A percentile compares a stretch with the other conserved stretches of the same genome.
Conservation (phyloP, 2,329 filamentous ascomycete species). For the Periconia digitata region DNA sequence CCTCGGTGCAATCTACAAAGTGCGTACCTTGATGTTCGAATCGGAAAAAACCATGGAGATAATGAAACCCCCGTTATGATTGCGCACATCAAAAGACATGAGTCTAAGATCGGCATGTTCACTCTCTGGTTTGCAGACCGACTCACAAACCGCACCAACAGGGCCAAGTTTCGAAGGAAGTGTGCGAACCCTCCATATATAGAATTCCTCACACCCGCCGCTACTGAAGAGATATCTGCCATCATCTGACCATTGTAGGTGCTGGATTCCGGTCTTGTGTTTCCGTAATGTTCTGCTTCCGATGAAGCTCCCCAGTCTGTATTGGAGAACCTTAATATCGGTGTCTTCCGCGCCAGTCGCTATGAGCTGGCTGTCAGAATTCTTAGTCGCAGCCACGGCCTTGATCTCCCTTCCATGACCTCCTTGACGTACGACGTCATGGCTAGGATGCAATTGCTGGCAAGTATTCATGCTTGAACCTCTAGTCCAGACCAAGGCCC, state of each 20-base stretch:
- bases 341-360: conserved; percentile 74
- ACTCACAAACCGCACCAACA: conserved; percentile 57
- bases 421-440: conserved; percentile 62
- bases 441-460: conserved; percentile 45
- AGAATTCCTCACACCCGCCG: conserved; percentile 86
- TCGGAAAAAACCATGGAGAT: conserved; percentile 81
- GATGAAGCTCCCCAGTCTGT: conserved; percentile 32
- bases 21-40: conserved; percentile 66
- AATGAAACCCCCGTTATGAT: conserved; percentile 47
- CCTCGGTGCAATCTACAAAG: no score
- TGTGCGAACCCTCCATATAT: conserved; percentile 70
- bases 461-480: conserved; percentile 57
- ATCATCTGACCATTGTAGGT: conserved; percentile 70
- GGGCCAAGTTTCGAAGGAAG: conserved; percentile 53
- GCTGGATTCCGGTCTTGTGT: conserved; percentile 83
- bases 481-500: conserved; percentile 74
- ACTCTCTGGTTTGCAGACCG: conserved; percentile 51
- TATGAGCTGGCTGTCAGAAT: conserved; percentile 46
- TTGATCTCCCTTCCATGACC: conserved; percentile 88
- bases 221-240: conserved; percentile 78
- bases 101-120: conserved; percentile 72
- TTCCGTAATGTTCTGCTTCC: conserved; percentile 69
- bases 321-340: conserved; percentile 71
- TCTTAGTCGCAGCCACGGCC: conserved; percentile 52
- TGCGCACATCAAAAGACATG: conserved; percentile 69